phyloP scores from a whole-genome alignment of 192 early-diverging fungal species.

The Phlyctochytrium planicorne region DNA sequence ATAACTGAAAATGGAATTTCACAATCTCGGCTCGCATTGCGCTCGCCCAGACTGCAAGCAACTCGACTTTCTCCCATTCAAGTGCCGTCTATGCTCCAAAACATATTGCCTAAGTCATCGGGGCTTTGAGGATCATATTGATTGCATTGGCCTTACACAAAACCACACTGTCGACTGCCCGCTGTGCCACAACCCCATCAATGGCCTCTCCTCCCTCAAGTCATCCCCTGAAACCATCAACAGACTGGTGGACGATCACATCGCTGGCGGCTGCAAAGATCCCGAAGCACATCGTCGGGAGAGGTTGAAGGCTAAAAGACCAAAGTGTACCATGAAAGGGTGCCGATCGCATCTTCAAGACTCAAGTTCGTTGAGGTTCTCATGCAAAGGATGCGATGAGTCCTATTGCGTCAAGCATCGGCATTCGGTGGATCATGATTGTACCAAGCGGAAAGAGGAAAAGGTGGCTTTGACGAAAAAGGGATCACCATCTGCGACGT shows the following conservation, averaged over 20 bases:
- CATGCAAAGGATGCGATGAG: background rate
- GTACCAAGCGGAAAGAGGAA: too few relatives aligned
- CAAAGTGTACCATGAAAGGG: background rate
- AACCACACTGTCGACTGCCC: constrained; percentile 5
- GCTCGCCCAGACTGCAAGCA: constrained; percentile 28
- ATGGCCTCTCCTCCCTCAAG: constrained; percentile 13
- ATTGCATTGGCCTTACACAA: constrained; percentile 2
- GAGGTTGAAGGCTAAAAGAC: constrained; percentile 2
- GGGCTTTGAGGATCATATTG: constrained; percentile 23
- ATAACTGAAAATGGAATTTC: too few relatives aligned
- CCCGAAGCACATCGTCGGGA: background rate
- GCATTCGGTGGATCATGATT: background rate
- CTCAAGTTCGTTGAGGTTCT: background rate
- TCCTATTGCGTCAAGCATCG: background rate
- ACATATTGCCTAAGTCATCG: constrained; percentile 25
- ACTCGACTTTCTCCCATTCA: constrained; percentile 34
- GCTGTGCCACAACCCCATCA: constrained; percentile 14
- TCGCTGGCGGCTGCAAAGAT: constrained; percentile 4
- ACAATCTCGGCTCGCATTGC: constrained; percentile 27
- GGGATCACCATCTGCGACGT: too few relatives aligned
- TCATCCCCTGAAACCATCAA: background rate
- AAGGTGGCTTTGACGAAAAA: too few relatives aligned
- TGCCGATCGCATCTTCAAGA: too few relatives aligned
- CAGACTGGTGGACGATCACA: constrained; percentile 1
- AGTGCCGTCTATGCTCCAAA: constrained; percentile 14